phyloP scores from a whole-genome alignment of 1,284 basidiomycete genomes.

The Ceratobasidium papillatum region DNA sequence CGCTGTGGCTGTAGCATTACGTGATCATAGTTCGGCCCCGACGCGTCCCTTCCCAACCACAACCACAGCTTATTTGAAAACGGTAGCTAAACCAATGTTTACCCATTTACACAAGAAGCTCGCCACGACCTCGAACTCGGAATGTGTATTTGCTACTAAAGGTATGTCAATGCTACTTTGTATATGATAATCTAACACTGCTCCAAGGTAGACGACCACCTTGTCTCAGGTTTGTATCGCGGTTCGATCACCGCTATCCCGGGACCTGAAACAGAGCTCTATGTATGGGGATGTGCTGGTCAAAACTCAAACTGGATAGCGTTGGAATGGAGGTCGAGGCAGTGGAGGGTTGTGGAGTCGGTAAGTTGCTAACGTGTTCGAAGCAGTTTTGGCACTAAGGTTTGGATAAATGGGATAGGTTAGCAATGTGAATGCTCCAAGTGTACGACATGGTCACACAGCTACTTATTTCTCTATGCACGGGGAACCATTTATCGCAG shows the following conservation, averaged over 20 bases:
- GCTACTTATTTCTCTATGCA: slow-evolving; percentile 29
- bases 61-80: background rate
- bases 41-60: background rate
- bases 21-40: too few species aligned
- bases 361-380: background rate
- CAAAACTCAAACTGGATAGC: slow-evolving; percentile 32
- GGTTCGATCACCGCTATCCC: slow-evolving; percentile 32
- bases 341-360: slow-evolving; percentile 31
- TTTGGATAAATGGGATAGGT: background rate
- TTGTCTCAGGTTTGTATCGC: slow-evolving; percentile 25
- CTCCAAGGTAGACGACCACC: slow-evolving; percentile 26
- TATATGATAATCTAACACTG: background rate
- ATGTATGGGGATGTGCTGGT: slow-evolving; percentile 29
- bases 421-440: slow-evolving; percentile 8
- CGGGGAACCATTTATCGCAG: slow-evolving; percentile 22
- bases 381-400: background rate
- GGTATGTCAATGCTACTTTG: background rate
- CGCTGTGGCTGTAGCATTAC: too few species aligned
- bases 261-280: slow-evolving; percentile 13
- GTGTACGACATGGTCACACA: slow-evolving; percentile 23
- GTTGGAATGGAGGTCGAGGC: slow-evolving; percentile 10
- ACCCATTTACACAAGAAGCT: background rate
- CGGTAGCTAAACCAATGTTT: too few species aligned
- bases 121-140: background rate
- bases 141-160: slow-evolving; percentile 17